Percentiles rank a stretch among this genome's conserved stretches.
Evolutionary conservation across 768 basidiomycete genomes (phyloP).

Genomic region (Pisolithus orientalis): DNA sequence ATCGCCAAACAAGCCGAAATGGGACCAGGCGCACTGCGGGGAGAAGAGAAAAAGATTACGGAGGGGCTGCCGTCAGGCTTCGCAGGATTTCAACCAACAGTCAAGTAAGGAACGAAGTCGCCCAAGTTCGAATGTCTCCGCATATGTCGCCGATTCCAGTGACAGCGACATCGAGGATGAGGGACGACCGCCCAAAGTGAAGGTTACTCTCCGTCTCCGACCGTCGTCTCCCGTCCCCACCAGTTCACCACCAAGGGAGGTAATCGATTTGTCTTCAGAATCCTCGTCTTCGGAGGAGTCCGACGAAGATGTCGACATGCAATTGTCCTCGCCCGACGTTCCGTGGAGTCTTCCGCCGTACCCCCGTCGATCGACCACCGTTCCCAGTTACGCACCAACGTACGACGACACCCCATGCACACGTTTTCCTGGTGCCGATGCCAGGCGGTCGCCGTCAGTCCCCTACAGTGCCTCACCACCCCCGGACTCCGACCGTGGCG

Average conservation of each 20-base stretch:
- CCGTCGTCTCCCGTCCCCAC: constrained; percentile 24
- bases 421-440: constrained; percentile 22
- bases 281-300: constrained; percentile 35
- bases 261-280: constrained; percentile 40
- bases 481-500: constrained; percentile 49
- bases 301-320: constrained; percentile 15
- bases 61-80: constrained; percentile 24
- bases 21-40: constrained; percentile 34
- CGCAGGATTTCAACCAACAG: constrained; percentile 10
- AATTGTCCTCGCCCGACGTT: constrained; percentile 23
- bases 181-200: constrained; percentile 53
- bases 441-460: constrained; percentile 55
- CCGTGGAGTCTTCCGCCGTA: constrained; percentile 50
- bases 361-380: constrained; percentile 51
- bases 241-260: constrained; percentile 15
- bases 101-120: constrained; percentile 8
- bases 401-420: constrained; percentile 29
- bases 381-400: constrained; percentile 49
- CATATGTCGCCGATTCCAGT: constrained; percentile 20
- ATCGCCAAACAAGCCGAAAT: constrained; percentile 37
- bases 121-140: constrained; percentile 21
- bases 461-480: constrained; percentile 61
- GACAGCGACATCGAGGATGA: constrained; percentile 26
- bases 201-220: constrained; percentile 61
- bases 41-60: constrained; percentile 40